Conservation (phyloP, 768 basidiomycete species). For the Pleurotus tuber-regium region DNA sequence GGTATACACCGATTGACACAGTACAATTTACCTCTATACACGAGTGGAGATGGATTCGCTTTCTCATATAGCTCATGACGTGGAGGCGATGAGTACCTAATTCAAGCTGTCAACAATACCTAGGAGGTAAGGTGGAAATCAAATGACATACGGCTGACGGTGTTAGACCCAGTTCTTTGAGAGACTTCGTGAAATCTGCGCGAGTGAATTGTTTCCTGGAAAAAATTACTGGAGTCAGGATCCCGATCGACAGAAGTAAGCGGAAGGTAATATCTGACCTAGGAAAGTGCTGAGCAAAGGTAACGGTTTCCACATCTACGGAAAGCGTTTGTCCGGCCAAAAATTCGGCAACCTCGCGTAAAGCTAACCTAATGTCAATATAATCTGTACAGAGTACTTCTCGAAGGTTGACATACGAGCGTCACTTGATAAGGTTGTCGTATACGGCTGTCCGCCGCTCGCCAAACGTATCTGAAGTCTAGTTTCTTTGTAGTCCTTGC, state of each 20-base stretch:
- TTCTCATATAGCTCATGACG: not conserved
- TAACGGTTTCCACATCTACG: constrained; percentile 76
- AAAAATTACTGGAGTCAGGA: constrained; percentile 1
- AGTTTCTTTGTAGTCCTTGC: constrained; percentile 84
- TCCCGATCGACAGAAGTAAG: constrained; percentile 6
- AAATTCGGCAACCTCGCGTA: constrained; percentile 85
- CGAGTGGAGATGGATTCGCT: no score
- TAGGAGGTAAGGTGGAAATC: not conserved
- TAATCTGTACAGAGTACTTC: no score
- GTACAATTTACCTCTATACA: not conserved
- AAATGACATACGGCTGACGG: constrained; percentile 74
- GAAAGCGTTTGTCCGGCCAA: constrained; percentile 70
- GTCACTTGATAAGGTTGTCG: constrained; percentile 77
- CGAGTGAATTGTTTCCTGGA: constrained; percentile 73
- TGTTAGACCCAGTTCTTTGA: constrained; percentile 84
- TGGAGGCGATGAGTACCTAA: constrained; percentile 1
- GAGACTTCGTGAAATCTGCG: constrained; percentile 73
- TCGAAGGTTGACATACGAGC: constrained; percentile 52
- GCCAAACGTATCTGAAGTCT: constrained; percentile 88
- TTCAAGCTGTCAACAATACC: not conserved
- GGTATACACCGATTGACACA: no score
- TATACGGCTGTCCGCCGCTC: constrained; percentile 77
- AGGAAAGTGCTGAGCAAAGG: constrained; percentile 80
- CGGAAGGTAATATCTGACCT: no score
- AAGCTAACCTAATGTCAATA: constrained; percentile 56